Conservation (phyloP, 345 rosid species). For the Jatropha curcas region DNA sequence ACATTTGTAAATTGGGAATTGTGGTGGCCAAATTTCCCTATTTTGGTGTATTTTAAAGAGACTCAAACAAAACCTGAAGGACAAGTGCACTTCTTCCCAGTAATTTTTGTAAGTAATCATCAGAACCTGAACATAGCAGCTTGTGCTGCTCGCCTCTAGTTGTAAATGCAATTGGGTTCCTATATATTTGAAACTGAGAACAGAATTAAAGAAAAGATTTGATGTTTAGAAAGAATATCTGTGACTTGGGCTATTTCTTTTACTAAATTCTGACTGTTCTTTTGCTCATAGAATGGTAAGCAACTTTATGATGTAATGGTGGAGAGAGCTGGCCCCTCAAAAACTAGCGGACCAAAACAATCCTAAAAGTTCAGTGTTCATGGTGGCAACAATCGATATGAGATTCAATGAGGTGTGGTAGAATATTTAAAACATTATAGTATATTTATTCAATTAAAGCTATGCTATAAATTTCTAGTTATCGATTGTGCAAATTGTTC, state of each 20-base stretch:
- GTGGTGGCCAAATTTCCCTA: constrained; percentile 81
- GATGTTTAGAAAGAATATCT: not conserved
- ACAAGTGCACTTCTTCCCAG: constrained; percentile 83
- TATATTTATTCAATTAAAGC: too few species aligned
- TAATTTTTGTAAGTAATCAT: constrained; percentile 60
- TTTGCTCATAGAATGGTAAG: constrained; percentile 52
- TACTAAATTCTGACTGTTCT: not conserved
- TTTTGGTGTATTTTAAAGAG: constrained; percentile 74
- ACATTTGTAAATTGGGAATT: constrained; percentile 82
- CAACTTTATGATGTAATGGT: constrained; percentile 74
- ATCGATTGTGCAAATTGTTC: not conserved
- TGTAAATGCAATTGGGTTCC: not conserved
- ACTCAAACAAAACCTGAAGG: constrained; percentile 77
- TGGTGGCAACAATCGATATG: constrained; percentile 19
- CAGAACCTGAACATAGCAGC: not conserved
- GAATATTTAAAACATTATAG: too few species aligned
- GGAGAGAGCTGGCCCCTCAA: constrained; percentile 70
- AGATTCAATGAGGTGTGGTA: constrained; percentile 3
- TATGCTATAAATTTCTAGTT: not conserved
- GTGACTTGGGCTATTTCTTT: not conserved
- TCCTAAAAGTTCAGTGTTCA: constrained; percentile 11
- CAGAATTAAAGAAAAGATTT: not conserved
- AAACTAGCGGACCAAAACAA: constrained; percentile 58
- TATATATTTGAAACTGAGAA: not conserved
- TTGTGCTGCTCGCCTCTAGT: too few species aligned